A percentile compares a stretch with the other conserved stretches of the same genome.
phyloP scores from a whole-genome alignment of 805 yeast genomes.

The Myxozyma nipponensis region DNA sequence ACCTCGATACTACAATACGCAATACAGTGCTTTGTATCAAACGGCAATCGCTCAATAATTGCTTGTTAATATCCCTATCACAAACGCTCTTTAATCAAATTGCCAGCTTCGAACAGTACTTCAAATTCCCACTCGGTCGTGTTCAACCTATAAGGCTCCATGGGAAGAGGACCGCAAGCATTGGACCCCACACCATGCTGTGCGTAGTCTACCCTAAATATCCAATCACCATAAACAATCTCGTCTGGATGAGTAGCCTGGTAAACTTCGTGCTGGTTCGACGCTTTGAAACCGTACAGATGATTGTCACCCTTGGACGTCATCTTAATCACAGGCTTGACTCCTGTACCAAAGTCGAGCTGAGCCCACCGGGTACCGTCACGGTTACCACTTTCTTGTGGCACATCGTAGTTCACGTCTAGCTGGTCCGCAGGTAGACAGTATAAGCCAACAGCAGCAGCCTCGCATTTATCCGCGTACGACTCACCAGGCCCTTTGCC shows the following conservation, averaged over 20 bases:
- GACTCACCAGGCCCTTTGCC: constrained; percentile 40
- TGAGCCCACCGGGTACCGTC: constrained; percentile 35
- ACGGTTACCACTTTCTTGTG: constrained; percentile 40
- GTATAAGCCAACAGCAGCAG: constrained; percentile 33
- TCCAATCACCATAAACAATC: constrained; percentile 12
- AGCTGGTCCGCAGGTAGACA: constrained; percentile 22
- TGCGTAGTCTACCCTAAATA: constrained; percentile 30
- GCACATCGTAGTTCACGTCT: constrained; percentile 36
- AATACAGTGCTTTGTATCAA: no score
- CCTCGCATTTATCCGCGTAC: constrained; percentile 36
- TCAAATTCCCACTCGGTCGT: constrained; percentile 11
- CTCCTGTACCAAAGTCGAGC: background rate
- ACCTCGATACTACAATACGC: no score
- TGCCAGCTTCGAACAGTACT: constrained; percentile 4
- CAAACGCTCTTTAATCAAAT: no score
- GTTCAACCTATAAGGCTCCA: background rate
- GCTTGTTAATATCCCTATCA: no score
- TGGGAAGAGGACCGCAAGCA: constrained; percentile 31
- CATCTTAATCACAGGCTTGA: constrained; percentile 3
- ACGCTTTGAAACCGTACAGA: constrained; percentile 4
- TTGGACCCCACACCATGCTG: constrained; percentile 32
- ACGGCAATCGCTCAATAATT: no score
- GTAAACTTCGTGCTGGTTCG: constrained; percentile 16
- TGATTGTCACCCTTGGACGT: background rate
- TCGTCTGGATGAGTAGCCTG: constrained; percentile 31